Conservation (phyloP, 495 filamentous ascomycete species). For the Hypoxylon cercidicola region DNA sequence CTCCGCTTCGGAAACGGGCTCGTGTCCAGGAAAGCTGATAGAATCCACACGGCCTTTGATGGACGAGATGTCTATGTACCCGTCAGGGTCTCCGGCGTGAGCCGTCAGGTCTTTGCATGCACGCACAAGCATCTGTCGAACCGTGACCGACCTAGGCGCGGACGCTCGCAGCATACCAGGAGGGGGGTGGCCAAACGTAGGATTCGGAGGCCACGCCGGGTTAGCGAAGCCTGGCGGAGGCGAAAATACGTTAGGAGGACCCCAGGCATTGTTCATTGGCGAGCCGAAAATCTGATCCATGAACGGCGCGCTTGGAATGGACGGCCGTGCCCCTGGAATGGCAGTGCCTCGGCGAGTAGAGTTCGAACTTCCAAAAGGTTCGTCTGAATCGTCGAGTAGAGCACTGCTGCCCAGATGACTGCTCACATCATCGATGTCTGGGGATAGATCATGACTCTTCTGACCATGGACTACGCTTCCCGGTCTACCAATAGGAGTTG, state of each 20-base stretch:
- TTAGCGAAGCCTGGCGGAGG: conserved; percentile 45
- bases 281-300: conserved; percentile 47
- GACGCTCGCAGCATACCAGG: conserved; percentile 45
- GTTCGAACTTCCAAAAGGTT: conserved; percentile 41
- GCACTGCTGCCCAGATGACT: conserved; percentile 93
- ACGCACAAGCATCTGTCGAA: conserved; percentile 62
- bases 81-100: conserved; percentile 51
- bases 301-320: conserved; percentile 36
- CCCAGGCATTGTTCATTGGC: conserved; percentile 45
- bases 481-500: conserved; percentile 88
- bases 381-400: conserved; percentile 83
- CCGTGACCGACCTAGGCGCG: conserved; percentile 54
- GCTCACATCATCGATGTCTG: conserved; percentile 72
- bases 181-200: conserved; percentile 40
- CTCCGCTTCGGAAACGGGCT: conserved; percentile 72
- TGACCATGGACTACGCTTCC: conserved; percentile 71
- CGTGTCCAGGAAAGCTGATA: conserved; percentile 63
- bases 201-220: conserved; percentile 41
- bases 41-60: conserved; percentile 74
- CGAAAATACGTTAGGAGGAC: conserved; percentile 37
- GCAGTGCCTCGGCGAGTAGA: conserved; percentile 43
- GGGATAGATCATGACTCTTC: conserved; percentile 57
- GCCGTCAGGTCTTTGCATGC: conserved; percentile 58
- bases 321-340: conserved; percentile 42
- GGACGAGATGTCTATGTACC: conserved; percentile 73